Evolutionary conservation across 345 rosid species (phyloP), one percentile per base, ranked within the genome.

Genomic region (Luvunga scandens): DNA sequence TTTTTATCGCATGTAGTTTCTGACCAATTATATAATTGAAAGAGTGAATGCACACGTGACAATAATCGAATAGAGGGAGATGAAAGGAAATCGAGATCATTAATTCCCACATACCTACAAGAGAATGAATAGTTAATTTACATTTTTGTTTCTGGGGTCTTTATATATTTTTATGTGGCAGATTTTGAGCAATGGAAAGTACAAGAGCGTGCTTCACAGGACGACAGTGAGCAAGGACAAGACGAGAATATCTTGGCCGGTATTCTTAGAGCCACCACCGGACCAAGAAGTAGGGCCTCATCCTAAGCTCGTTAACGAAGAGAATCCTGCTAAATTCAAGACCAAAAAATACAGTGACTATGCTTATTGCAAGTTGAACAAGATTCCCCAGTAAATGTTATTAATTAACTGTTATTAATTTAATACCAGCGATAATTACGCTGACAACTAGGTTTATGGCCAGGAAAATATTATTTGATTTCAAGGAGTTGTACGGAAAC

Each of bases 161-260:
- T 60, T 4, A 1, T 13, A 4, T 0, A 27, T 9, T 12, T 62
- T 62, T 2, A 50, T 42, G 31, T 13, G n/a, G 48, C 71, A 84
- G 86, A 73, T 84, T 14, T 65, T 81, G n/a, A 84, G 84, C 65
- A 84, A 84, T 48, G 84, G 86, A 9, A 81, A 78, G 69, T 84
- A 77, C 72, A 78, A 57, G 75, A 75, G 78, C 12, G 84, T 78
- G 28, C 45, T 81, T 7, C 86, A 84, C 75, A 74, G 86, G 50
- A 75, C 79, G 27, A 27, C 63, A 27, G 86, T 81, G 66, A 78
- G 75, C 50, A 78, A 75, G 50, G 81, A 77, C 14, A 53, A 45
- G 50, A 69, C 68, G 16, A 78, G 86, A 24, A 63, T 80, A 48
- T 83, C 86, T 16, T 83, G 83, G 83, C 75, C 84, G 7, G 71